Base-by-base conservation (phyloP, 257 asterid species). In the Echium plantagineum region DNA sequence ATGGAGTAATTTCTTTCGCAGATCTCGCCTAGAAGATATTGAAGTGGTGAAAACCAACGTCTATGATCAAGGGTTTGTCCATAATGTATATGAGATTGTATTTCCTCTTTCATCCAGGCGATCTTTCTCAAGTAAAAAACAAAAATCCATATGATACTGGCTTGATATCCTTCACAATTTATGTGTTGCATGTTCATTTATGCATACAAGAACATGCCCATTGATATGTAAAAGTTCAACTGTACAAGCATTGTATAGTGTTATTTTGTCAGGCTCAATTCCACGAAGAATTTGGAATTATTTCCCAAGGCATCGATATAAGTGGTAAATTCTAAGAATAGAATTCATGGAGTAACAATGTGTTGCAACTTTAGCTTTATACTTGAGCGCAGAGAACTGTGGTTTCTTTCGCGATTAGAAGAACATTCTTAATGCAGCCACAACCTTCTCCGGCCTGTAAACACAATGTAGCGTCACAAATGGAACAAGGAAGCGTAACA, bases 381-480 rank as follows among this genome's bases (percentile, higher is more conserved):
- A 42, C 55, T 59, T 22, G 20, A 15, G 24, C 16, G 13, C 16
- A 12, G 16, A 32, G 53, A 16, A 19, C 53, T 24, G 17, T 21
- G n/a, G 26, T 32, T 18, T 17, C 13, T 54, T 26, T 38, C 46
- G 59, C 38, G 19, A 52, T 85, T 81, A 78, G 63, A 89, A 70
- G 66, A 82, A 83, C 13, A 52, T 42, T 72, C 80, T 72, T 77
- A 90, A 75, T 54, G 90, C 94, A 1, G 69, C 90, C 4, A 84
- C 84, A 28, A 90, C 87, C 80, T 90, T 90, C 81, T 89, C 95
- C 5, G 95, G 97, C 97, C 97, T 89, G 87, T 59, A 57, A 63
- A 63, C 24, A 53, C 2, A 24, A 30, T 58, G 62, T n/a, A n/a
- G 10, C 7, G 7, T 57, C 7, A 48, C 63, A 15, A 62, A 17